Evolutionary conservation across 1,284 basidiomycete species (phyloP).

Genomic region (Taiwanofungus camphoratus): DNA sequence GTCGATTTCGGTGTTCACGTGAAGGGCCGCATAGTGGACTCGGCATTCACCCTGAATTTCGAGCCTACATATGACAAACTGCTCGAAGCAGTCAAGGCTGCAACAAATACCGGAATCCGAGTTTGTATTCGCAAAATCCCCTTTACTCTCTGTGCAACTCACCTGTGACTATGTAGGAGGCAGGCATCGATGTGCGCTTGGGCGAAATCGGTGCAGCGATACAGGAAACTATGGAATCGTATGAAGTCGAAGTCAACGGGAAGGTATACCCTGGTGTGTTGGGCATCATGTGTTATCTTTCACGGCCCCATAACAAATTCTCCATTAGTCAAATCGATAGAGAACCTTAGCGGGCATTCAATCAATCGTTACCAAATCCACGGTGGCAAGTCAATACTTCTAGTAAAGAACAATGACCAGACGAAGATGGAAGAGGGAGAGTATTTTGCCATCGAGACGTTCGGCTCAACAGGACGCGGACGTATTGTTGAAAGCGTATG

Average conservation of each 20-base stretch:
- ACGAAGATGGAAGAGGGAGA: constrained; percentile 99
- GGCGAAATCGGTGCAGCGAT: constrained; percentile 91
- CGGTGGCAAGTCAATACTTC: constrained; percentile 82
- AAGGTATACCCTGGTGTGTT: constrained; percentile 78
- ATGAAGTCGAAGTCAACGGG: constrained; percentile 90
- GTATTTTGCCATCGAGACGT: constrained; percentile 99
- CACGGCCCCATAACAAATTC: constrained; percentile 1
- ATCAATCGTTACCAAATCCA: constrained; percentile 91
- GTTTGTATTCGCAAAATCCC: constrained; percentile 33
- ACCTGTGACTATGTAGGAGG: constrained; percentile 54
- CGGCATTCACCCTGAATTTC: constrained; percentile 90
- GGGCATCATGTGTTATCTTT: not conserved
- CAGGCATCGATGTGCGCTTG: constrained; percentile 93
- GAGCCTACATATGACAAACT: constrained; percentile 90
- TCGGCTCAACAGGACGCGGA: constrained; percentile 95
- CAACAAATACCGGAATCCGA: constrained; percentile 86
- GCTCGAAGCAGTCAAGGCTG: constrained; percentile 88
- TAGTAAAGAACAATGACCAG: constrained; percentile 85
- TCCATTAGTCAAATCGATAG: constrained; percentile 80
- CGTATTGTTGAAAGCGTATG: constrained; percentile 81
- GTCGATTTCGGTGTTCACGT: constrained; percentile 98
- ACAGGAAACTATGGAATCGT: constrained; percentile 99
- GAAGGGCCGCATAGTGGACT: constrained; percentile 90
- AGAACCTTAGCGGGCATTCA: constrained; percentile 88
- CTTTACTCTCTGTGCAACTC: not conserved